Base-by-base conservation (phyloP, 495 filamentous ascomycete genomes). In the Talaromyces liani region DNA sequence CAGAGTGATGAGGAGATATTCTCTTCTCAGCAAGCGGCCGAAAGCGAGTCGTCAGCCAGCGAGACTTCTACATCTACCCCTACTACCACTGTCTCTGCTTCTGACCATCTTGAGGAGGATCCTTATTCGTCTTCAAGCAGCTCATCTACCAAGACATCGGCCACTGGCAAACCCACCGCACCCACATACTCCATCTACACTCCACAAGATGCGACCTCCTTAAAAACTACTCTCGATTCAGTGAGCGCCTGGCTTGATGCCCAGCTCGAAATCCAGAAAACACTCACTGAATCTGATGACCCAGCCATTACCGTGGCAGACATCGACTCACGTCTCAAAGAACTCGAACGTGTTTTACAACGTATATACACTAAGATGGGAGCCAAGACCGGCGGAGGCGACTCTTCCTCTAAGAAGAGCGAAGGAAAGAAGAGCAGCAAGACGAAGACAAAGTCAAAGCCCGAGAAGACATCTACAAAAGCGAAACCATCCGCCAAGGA, bases 301-400 rank as follows among this genome's bases (percentile, higher is more conserved):
- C 89, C 91, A 0, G 85, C 85, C 6, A 73, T 96, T 3, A 77
- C 85, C 22, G 73, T 85, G 57, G 85, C 85, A 68, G 92, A 93
- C 18, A 72, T 96, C 24, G 76, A 80, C 63, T 65, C 59, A 27
- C 74, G 72, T 57, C 73, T 65, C 71, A 83, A 82, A 5, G 84
- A 89, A 51, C 80, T 89, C 69, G 86, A 90, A 59, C 79, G 93
- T 53, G 78, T 89, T 54, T 82, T 88, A 80, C 88, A 85, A 81
- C 87, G 86, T 68, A 86, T 92, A 67, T 82, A 80, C 56, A 80
- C 84, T 62, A 81, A 81, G 65, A 77, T 79, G 76, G 75, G 73
- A 8, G 72, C 71, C 22, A 71, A 64, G 22, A 27, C 45, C 1
- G 18, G 61, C 16, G 51, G 58, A 12, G 20, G 29, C 16, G 25